These are phyloP conservation scores for Malassezia brasiliensis DNA, from an alignment of 1,284 basidiomycete species.

Conservation along the genomic window DNA sequence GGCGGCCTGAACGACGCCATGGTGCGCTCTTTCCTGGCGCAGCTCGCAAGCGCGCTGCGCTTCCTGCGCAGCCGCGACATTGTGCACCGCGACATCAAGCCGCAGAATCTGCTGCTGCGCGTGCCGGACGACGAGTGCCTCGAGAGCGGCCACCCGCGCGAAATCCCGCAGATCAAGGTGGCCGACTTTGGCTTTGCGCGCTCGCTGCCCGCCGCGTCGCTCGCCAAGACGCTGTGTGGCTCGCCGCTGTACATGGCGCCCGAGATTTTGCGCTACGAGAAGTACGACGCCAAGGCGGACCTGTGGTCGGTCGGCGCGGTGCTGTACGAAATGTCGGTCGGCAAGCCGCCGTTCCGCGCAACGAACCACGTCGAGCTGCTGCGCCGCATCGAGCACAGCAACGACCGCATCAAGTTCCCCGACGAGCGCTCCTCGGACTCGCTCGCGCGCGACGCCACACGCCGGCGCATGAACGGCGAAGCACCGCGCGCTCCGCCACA, in stretches of 20 bases:
- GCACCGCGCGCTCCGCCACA: constrained; percentile 33
- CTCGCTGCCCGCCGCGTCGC: constrained; percentile 75
- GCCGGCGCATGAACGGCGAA: constrained; percentile 33
- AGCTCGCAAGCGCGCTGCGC: constrained; percentile 87
- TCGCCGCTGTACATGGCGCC: constrained; percentile 99
- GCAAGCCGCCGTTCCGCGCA: constrained; percentile 85
- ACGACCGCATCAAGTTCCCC: constrained; percentile 59
- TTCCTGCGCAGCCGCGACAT: constrained; percentile 81
- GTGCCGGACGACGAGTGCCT: constrained; percentile 70
- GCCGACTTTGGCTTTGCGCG: constrained; percentile 98
- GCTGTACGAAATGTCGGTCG: constrained; percentile 86
- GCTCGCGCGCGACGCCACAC: constrained; percentile 31
- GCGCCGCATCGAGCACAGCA: constrained; percentile 78
- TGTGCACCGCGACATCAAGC: constrained; percentile 95
- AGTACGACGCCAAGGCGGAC: constrained; percentile 95
- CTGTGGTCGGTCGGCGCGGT: constrained; percentile 97
- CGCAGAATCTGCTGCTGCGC: constrained; percentile 80
- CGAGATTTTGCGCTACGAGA: constrained; percentile 91
- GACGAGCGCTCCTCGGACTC: constrained; percentile 58
- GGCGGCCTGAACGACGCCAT: constrained; percentile 85
- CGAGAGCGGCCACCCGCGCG: constrained; percentile 73
- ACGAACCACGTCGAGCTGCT: constrained; percentile 91
- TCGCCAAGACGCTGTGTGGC: constrained; percentile 95
- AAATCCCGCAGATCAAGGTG: constrained; percentile 51
- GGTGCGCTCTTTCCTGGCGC: constrained; percentile 82